These are phyloP conservation scores for Diddensiella santjacobensis DNA, from an alignment of 805 yeast genomes.

Conservation along the genomic window DNA sequence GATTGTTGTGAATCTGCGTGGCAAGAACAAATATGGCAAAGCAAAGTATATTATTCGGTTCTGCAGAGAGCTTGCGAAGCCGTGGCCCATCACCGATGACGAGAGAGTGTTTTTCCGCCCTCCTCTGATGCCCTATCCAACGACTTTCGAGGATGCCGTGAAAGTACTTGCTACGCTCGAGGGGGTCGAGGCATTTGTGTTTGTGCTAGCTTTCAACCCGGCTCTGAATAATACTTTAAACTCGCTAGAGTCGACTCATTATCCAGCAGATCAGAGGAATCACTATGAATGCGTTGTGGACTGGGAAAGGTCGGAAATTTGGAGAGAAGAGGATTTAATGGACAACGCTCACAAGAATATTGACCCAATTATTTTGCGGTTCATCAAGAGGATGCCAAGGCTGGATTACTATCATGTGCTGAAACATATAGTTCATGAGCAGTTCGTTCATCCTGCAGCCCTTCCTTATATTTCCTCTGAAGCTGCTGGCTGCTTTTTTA, in stretches of 20 bases:
- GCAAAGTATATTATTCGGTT: not conserved
- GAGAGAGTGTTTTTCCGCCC: not conserved
- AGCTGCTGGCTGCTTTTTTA: not conserved
- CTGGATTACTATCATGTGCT: not conserved
- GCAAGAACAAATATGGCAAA: not conserved
- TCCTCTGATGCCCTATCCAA: not conserved
- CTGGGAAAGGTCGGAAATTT: not conserved
- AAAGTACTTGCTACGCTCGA: not conserved
- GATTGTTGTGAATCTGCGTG: not conserved
- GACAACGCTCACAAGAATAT: not conserved
- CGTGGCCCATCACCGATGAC: not conserved
- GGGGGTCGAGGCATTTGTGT: not conserved
- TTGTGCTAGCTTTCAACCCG: not conserved
- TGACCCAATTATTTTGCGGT: not conserved
- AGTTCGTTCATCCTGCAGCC: not conserved
- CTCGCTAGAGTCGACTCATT: not conserved
- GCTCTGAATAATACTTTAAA: not conserved
- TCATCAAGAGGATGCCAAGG: not conserved
- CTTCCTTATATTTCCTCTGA: not conserved
- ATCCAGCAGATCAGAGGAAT: not conserved
- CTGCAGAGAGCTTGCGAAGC: not conserved
- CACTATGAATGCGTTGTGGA: not conserved
- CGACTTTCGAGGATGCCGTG: not conserved
- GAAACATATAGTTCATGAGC: not conserved
- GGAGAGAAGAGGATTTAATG: not conserved